These are phyloP conservation scores for Naumovozyma castellii DNA, from an alignment of 805 yeast species.

Conservation along the genomic window DNA sequence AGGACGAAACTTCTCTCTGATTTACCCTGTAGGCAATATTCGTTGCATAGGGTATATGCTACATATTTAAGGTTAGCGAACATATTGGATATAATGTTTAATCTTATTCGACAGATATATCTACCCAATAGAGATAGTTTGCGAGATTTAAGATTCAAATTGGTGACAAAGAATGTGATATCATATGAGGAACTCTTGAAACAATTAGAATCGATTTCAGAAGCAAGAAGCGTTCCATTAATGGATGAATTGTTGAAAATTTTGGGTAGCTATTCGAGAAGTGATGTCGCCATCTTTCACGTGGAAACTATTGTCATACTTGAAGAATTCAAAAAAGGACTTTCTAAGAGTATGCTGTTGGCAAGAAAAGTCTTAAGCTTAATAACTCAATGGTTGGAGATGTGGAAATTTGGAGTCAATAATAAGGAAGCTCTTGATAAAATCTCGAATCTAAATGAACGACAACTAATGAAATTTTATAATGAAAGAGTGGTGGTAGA, in stretches of 20 bases:
- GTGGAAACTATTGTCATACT: conserved; percentile 3
- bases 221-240: neutral
- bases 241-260: neutral
- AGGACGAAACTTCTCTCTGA: conserved; percentile 19
- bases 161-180: conserved; percentile 17
- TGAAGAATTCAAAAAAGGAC: conserved; percentile 12
- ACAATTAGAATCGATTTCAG: conserved; percentile 11
- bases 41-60: conserved; percentile 41
- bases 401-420: conserved; percentile 20
- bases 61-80: conserved; percentile 15
- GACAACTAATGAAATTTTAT: conserved; percentile 16
- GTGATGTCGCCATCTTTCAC: conserved; percentile 2
- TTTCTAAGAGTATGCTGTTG: conserved; percentile 10
- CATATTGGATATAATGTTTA: conserved; percentile 11
- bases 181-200: conserved; percentile 17
- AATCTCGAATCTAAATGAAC: conserved; percentile 8
- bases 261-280: conserved; percentile 2
- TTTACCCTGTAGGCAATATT: conserved; percentile 31
- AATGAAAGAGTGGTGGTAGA: conserved; percentile 25
- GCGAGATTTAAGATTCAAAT: conserved; percentile 9
- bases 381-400: conserved; percentile 11
- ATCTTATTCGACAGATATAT: conserved; percentile 21
- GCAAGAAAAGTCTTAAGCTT: conserved; percentile 9
- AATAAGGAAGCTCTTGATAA: conserved; percentile 8
- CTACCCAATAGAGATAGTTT: conserved; percentile 19